Evolutionary conservation across 2,329 filamentous ascomycete genomes (phyloP).

Genomic region (Neonectria coccinea): DNA sequence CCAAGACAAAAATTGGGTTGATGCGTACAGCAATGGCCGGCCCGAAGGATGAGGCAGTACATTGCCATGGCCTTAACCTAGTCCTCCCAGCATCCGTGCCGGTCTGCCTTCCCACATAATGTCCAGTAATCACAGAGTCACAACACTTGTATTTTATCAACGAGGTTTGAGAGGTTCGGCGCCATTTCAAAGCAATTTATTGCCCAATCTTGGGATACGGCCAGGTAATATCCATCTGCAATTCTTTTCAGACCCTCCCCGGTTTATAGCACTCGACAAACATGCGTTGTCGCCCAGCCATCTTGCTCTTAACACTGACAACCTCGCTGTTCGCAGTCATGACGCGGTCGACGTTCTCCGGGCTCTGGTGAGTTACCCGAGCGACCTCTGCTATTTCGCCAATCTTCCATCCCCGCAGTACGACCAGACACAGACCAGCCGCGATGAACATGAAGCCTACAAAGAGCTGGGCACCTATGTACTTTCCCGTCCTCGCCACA

Average conservation of each 20-base stretch:
- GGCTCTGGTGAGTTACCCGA: conserved; percentile 46
- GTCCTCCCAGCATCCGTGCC: neutral
- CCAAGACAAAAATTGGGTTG: neutral
- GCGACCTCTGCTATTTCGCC: conserved; percentile 50
- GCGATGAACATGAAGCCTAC: conserved; percentile 70
- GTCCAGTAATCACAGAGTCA: no score
- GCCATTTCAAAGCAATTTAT: neutral
- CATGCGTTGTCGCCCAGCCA: conserved; percentile 49
- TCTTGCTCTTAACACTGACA: conserved; percentile 44
- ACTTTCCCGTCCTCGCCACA: conserved; percentile 57
- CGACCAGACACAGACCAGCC: conserved; percentile 52
- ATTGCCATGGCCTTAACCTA: neutral
- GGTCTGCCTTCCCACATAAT: neutral
- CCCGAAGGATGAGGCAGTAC: neutral
- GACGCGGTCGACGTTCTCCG: conserved; percentile 47
- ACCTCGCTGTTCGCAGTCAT: conserved; percentile 48
- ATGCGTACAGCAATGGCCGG: neutral
- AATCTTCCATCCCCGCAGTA: conserved; percentile 55
- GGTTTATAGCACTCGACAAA: conserved; percentile 48
- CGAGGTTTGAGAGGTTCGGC: neutral
- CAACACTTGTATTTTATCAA: neutral
- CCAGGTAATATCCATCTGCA: neutral
- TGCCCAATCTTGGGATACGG: neutral
- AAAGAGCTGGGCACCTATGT: conserved; percentile 68
- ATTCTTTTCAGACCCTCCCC: conserved; percentile 43